phyloP scores from a whole-genome alignment of 495 filamentous ascomycete genomes.

The Zalerion maritima region DNA sequence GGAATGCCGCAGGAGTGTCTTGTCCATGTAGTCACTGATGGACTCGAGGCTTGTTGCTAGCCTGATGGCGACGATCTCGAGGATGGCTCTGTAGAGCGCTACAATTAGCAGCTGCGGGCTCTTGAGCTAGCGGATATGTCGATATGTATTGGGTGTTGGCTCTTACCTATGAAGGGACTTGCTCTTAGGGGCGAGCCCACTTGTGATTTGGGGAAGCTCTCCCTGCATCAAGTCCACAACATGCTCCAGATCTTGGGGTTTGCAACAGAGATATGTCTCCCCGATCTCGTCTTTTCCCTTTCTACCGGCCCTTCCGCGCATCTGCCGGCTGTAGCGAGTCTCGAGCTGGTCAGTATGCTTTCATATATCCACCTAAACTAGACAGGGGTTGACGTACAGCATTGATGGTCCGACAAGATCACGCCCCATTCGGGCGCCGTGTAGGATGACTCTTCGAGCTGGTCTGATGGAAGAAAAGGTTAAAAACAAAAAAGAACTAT shows the following conservation, averaged over 20 bases:
- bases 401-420: constrained; percentile 65
- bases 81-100: constrained; percentile 54
- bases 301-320: constrained; percentile 70
- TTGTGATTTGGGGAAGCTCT: constrained; percentile 57
- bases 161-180: constrained; percentile 50
- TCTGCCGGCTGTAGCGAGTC: constrained; percentile 51
- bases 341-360: too few relatives aligned
- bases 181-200: constrained; percentile 54
- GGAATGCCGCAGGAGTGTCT: constrained; percentile 49
- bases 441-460: constrained; percentile 65
- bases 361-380: constrained; percentile 6
- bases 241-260: constrained; percentile 50
- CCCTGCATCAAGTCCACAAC: constrained; percentile 57
- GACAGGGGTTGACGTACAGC: constrained; percentile 34
- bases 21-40: constrained; percentile 55
- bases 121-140: not conserved
- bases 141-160: not conserved
- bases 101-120: too few relatives aligned
- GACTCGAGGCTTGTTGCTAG: constrained; percentile 54
- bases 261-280: constrained; percentile 68
- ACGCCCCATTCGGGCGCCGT: constrained; percentile 63
- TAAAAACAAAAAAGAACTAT: constrained; percentile 24
- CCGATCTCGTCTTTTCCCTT: constrained; percentile 73
- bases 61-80: constrained; percentile 60
- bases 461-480: constrained; percentile 9